A percentile compares a stretch with the other conserved stretches of the same genome.
Evolutionary conservation across 148 eudicot genomes (phyloP).

Genomic region (Cornus suecica): DNA sequence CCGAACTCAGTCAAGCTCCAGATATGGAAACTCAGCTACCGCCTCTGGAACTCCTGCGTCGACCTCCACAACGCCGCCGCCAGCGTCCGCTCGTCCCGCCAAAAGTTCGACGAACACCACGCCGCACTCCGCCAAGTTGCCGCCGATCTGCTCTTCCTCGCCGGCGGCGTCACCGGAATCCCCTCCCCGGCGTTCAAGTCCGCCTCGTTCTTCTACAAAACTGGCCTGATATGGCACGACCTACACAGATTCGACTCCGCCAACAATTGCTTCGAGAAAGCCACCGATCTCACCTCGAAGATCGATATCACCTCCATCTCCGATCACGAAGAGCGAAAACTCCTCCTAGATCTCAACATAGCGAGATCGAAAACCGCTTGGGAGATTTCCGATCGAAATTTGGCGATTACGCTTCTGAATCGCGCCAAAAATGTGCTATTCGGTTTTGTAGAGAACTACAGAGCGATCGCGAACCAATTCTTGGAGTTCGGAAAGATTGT

Average conservation of each 20-base stretch:
- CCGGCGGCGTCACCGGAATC: slow-evolving; percentile 58
- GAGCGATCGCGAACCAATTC: slow-evolving; percentile 62
- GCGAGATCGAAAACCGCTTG: slow-evolving; percentile 81
- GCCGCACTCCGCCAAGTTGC: slow-evolving; percentile 69
- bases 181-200: slow-evolving; percentile 70
- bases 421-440: slow-evolving; percentile 67
- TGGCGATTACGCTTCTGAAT: slow-evolving; percentile 59
- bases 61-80: slow-evolving; percentile 59
- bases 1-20: slow-evolving; percentile 69
- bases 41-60: slow-evolving; percentile 87
- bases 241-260: slow-evolving; percentile 58
- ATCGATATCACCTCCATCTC: slow-evolving; percentile 41
- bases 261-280: slow-evolving; percentile 74
- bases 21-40: slow-evolving; percentile 82
- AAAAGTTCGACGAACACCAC: slow-evolving; percentile 31
- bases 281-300: slow-evolving; percentile 59
- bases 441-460: slow-evolving; percentile 50
- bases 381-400: slow-evolving; percentile 69
- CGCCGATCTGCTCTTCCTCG: slow-evolving; percentile 59
- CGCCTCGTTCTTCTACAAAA: slow-evolving; percentile 75
- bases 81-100: slow-evolving; percentile 18
- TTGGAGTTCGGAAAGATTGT: slow-evolving; percentile 58
- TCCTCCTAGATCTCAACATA: slow-evolving; percentile 60
- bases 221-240: slow-evolving; percentile 74
- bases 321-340: slow-evolving; percentile 64